These are phyloP conservation scores for Keithomyces neogunnii DNA, from an alignment of 2,329 filamentous ascomycete species.

Conservation along the genomic window DNA sequence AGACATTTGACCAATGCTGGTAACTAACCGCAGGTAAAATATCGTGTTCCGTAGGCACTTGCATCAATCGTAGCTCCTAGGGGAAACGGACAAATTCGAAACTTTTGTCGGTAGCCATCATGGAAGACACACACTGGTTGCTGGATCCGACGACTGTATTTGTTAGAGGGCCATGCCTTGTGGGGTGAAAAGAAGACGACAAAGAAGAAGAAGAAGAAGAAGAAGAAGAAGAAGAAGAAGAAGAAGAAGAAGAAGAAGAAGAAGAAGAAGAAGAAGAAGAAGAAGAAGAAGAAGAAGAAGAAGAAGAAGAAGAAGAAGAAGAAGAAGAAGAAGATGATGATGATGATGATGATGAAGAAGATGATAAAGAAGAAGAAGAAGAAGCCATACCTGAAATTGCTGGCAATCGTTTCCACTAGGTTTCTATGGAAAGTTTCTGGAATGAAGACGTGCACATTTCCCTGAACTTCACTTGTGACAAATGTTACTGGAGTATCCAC, in stretches of 20 bases:
- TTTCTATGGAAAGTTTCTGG: constrained; percentile 12
- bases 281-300: not conserved
- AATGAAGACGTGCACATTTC: constrained; percentile 18
- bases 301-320: not conserved
- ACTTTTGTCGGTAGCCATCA: constrained; percentile 14
- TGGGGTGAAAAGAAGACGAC: not conserved
- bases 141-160: constrained; percentile 13
- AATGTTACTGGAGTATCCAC: constrained; percentile 15
- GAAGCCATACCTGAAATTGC: constrained; percentile 17
- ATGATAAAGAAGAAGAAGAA: not conserved
- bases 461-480: constrained; percentile 13
- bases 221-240: not conserved
- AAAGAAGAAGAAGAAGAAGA: not conserved
- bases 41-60: constrained; percentile 10
- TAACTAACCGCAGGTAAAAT: constrained; percentile 14
- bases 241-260: not conserved
- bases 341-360: not conserved
- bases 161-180: not conserved
- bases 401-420: constrained; percentile 13
- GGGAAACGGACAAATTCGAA: constrained; percentile 17
- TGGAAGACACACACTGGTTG: constrained; percentile 19
- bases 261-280: not conserved
- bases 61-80: constrained; percentile 8
- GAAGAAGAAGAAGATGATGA: not conserved
- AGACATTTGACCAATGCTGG: not conserved